phyloP scores from a whole-genome alignment of 2,329 filamentous ascomycete species.

The Macrophomina pseudophaseolina region DNA sequence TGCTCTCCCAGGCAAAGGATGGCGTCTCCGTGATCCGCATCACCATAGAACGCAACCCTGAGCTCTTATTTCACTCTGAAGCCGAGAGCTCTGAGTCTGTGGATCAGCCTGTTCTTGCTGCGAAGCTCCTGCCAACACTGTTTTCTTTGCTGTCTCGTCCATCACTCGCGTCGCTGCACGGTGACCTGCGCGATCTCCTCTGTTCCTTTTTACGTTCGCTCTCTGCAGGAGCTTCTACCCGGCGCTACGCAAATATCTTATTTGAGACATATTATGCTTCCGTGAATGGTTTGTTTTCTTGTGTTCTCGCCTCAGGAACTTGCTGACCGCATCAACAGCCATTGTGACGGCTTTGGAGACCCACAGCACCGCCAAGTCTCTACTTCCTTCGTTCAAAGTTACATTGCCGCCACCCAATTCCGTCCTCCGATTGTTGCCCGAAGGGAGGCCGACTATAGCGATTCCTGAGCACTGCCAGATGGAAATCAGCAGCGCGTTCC shows the following conservation, averaged over 20 bases:
- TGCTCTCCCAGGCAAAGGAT: conserved; percentile 67
- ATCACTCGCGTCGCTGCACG: conserved; percentile 48
- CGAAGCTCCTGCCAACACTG: conserved; percentile 61
- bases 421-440: conserved; percentile 44
- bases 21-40: conserved; percentile 79
- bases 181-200: conserved; percentile 45
- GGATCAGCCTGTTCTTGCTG: conserved; percentile 53
- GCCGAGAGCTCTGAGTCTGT: conserved; percentile 37
- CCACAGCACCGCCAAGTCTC: conserved; percentile 31
- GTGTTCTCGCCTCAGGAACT: neutral
- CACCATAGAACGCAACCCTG: conserved; percentile 75
- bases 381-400: conserved; percentile 34
- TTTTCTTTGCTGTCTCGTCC: conserved; percentile 53
- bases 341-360: conserved; percentile 51
- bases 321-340: conserved; percentile 41
- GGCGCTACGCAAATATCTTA: conserved; percentile 42
- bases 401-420: conserved; percentile 47
- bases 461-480: conserved; percentile 48
- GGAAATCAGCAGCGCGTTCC: conserved; percentile 33
- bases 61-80: conserved; percentile 58
- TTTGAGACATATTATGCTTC: conserved; percentile 47
- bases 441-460: conserved; percentile 47
- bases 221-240: conserved; percentile 41
- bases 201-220: conserved; percentile 43
- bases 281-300: conserved; percentile 44